Base-by-base conservation (phyloP, 1,139 yeast species). In the Kurtzmaniella quercitrusa region DNA sequence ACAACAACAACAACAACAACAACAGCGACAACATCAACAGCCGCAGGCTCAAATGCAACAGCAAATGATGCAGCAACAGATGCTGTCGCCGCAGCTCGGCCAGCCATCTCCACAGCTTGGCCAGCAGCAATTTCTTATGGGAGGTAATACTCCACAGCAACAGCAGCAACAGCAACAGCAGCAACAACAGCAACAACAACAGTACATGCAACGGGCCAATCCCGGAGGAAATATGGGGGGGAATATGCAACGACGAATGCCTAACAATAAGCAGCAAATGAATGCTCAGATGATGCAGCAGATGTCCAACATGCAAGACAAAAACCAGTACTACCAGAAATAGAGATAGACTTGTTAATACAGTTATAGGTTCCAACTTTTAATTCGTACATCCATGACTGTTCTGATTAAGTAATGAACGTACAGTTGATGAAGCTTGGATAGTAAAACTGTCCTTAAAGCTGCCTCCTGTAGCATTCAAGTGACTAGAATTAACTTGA, bases 271-370 rank as follows among this genome's bases (percentile, higher is more conserved):
- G 29, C 59, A 53, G 36, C 57, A 55, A 43, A 44, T 55, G 47
- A 54, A 52, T 37, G 60, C 55, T 34, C 59, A 57, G 43, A 53
- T 56, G 56, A 41, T 56, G 44, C 62, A 53, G 41, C 57, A 50
- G 38, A 47, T 31, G 36, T 31, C 36, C 9, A 31, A 31, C 36
- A 31, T 31, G 36, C 36, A 31, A 31, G 36, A 31, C 36, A 31
- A 31, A 16, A 31, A 31, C 18, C 36, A 31, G 36, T 31, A n/a
- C 11, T 44, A 44, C 27, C 46, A 41, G 38, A 44, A 44, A 36
- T 42, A 44, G 39, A 16, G 29, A 37, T 37, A 37, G 31, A 27
- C 31, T 3, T 27, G 31, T 27, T 27, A 27, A 27, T 27, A 27
- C 10, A 27, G 31, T n/a, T 27, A 8, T 21, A 8, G 8, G 4